Evolutionary conservation across 108 stramenopile genomes (phyloP).

Genomic region (Cyclotella kingstonii): DNA sequence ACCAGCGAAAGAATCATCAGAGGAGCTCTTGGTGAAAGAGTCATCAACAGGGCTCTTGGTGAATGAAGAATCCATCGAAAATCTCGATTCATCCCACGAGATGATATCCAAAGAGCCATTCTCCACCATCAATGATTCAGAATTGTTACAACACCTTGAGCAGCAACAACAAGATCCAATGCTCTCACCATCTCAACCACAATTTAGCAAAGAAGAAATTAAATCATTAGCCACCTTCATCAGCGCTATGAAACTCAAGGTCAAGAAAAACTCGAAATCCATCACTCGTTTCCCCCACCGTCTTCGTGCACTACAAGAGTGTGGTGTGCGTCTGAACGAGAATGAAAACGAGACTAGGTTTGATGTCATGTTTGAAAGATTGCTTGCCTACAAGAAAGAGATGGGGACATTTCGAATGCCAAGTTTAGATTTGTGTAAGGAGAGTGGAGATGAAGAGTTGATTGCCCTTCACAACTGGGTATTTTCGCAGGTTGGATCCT

Average conservation of each 20-base stretch:
- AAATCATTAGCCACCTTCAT: conserved; percentile 29
- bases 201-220: conserved; percentile 8
- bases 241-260: conserved; percentile 15
- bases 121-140: too few relatives aligned
- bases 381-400: conserved; percentile 37
- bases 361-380: conserved; percentile 40
- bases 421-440: conserved; percentile 26
- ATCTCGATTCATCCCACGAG: too few relatives aligned
- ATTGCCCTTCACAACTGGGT: conserved; percentile 41
- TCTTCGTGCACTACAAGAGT: conserved; percentile 7
- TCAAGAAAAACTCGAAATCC: conserved; percentile 18
- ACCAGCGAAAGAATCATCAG: too few relatives aligned
- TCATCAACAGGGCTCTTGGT: too few relatives aligned
- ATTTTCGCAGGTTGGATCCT: conserved; percentile 27
- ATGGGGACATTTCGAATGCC: conserved; percentile 39
- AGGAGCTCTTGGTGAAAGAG: too few relatives aligned
- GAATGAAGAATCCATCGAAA: too few relatives aligned
- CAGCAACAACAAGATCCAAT: too few relatives aligned
- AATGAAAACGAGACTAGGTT: conserved; percentile 33
- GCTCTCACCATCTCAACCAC: background rate
- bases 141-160: too few relatives aligned
- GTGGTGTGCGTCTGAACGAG: conserved; percentile 21
- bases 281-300: conserved; percentile 28
- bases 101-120: too few relatives aligned
- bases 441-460: conserved; percentile 33